A percentile compares a stretch with the other conserved stretches of the same genome.
Evolutionary conservation across 352 stramenopile genomes (phyloP).

Genomic region (Phytophthora pluvialis): DNA sequence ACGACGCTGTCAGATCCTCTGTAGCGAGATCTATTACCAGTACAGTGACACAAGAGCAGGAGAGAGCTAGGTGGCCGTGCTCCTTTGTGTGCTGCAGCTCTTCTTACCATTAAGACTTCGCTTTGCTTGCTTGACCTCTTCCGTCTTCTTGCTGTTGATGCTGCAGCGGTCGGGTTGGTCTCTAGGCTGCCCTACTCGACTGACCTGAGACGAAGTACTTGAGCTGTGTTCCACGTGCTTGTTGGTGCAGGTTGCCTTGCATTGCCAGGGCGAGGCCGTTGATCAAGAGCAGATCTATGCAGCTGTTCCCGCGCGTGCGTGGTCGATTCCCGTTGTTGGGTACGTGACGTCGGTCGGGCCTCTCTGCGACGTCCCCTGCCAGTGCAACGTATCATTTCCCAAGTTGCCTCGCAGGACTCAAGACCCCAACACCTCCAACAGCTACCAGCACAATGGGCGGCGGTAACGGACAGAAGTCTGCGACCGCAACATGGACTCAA

Average conservation of each 20-base stretch:
- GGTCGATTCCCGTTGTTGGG: conserved; percentile 13
- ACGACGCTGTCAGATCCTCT: conserved; percentile 6
- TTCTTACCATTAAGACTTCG: conserved; percentile 15
- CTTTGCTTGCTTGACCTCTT: conserved; percentile 1
- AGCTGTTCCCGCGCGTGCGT: conserved; percentile 26
- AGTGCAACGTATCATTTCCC: conserved; percentile 18
- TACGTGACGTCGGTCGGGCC: neutral
- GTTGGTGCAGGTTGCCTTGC: conserved; percentile 1
- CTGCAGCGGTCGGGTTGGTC: neutral
- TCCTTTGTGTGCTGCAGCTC: conserved; percentile 1
- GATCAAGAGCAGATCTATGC: conserved; percentile 29
- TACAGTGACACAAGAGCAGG: conserved; percentile 2
- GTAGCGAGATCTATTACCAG: conserved; percentile 16
- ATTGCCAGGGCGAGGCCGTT: conserved; percentile 1
- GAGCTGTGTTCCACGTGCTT: neutral
- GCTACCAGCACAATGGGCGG: conserved; percentile 63
- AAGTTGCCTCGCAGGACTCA: conserved; percentile 28
- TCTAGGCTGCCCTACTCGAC: neutral
- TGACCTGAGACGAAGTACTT: neutral
- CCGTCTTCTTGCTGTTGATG: neutral
- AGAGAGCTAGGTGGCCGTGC: conserved; percentile 2
- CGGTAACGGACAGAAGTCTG: conserved; percentile 85
- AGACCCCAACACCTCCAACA: conserved; percentile 9
- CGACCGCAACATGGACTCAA: conserved; percentile 83
- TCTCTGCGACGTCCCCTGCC: conserved; percentile 14